Base-by-base conservation (phyloP, 371 early-diverging fungal genomes). In the Nematocida minor region DNA sequence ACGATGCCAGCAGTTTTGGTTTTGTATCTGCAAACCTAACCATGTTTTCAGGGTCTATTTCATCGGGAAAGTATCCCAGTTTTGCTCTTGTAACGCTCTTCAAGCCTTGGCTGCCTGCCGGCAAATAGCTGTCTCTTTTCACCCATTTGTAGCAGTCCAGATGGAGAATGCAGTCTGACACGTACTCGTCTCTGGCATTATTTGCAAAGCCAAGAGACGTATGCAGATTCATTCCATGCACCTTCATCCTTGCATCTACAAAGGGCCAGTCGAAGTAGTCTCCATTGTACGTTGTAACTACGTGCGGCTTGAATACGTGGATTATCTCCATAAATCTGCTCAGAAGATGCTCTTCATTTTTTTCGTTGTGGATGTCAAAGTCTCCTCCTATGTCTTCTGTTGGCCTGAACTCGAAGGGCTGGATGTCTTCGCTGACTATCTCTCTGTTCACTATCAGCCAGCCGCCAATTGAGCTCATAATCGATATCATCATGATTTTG, bases 221-320 rank as follows among this genome's bases (percentile, higher is more conserved):
- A 79, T 22, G 49, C n/a, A 81, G 46, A 16, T 32, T 40, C 16
- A 83, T 20, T 14, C 66, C 63, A 51, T 80, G 71, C n/a, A 57
- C 69, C 20, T 34, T 4, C 55, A 79, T 18, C 63, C 99, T 83
- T 29, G 90, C 88, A 74, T 96, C 93, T 9, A 99, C 87, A 86
- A 95, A 99, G 0, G 97, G 96, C 93, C 94, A 96, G 89, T 99
- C 99, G 88, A 99, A 99, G 83, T 89, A 92, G 82, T 94, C 94
- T 83, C 99, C 99, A 90, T 97, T 97, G 84, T 96, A 99, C 2
- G 97, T 96, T 1, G 92, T 94, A 81, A 92, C 87, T 14, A 99
- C 90, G 4, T 91, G 91, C 0, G 99, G 99, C 80, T 89, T 88
- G 4, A 90, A 88, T 14, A 89, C 86, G 57, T 90, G 89, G 31